A percentile compares a stretch with the other conserved stretches of the same genome.
These are phyloP conservation scores for Hyaloperonospora arabidopsidis DNA, from an alignment of 352 stramenopile species.

Conservation along the genomic window DNA sequence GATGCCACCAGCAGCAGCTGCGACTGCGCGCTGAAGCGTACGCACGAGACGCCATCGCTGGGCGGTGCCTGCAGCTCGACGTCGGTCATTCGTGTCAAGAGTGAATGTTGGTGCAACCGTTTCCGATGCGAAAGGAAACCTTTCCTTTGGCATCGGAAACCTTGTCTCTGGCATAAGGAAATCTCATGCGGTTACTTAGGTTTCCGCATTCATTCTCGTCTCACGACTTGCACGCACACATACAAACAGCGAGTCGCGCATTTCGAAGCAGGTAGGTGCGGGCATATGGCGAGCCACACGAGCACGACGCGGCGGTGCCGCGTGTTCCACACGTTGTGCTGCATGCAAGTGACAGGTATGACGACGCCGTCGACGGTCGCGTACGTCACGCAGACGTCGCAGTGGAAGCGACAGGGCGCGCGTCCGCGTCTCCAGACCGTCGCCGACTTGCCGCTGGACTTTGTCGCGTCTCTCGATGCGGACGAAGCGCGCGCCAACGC, in stretches of 20 bases:
- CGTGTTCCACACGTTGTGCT: constrained; percentile 44
- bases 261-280: no score
- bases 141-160: constrained; percentile 1
- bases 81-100: constrained; percentile 19
- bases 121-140: constrained; percentile 2
- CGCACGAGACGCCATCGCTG: constrained; percentile 72
- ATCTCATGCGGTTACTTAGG: not conserved
- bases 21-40: constrained; percentile 64
- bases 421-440: constrained; percentile 40
- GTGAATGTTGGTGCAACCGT: constrained; percentile 1
- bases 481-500: constrained; percentile 42
- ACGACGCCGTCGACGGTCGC: constrained; percentile 6
- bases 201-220: no score
- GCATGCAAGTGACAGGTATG: constrained; percentile 58
- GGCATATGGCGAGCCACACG: constrained; percentile 6
- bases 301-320: constrained; percentile 12
- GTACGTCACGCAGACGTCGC: constrained; percentile 18
- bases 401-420: constrained; percentile 36
- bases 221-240: no score
- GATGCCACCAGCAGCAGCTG: constrained; percentile 69
- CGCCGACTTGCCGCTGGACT: constrained; percentile 41
- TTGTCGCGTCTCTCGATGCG: constrained; percentile 40
- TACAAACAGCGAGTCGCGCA: no score
- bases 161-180: not conserved
- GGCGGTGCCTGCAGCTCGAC: constrained; percentile 63